phyloP scores from a whole-genome alignment of 768 basidiomycete genomes.

The Kwoniella heveanensis region DNA sequence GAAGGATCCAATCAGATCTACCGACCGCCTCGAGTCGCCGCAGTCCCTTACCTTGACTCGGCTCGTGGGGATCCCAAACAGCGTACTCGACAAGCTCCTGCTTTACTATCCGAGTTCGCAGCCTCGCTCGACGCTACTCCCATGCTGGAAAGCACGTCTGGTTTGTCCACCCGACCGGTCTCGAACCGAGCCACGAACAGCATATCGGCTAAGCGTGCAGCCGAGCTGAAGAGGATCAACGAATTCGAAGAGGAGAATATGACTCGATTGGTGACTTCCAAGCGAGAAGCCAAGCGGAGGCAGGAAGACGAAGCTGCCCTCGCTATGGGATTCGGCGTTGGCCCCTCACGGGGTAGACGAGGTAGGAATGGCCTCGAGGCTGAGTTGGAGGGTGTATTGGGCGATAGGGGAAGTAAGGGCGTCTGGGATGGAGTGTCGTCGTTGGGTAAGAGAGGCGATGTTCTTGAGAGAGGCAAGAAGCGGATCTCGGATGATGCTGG shows the following conservation, averaged over 20 bases:
- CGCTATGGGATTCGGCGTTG: constrained; percentile 68
- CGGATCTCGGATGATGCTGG: constrained; percentile 10
- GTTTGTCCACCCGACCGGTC: constrained; percentile 54
- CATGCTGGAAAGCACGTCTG: constrained; percentile 55
- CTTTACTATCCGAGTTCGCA: constrained; percentile 54
- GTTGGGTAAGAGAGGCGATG: constrained; percentile 31
- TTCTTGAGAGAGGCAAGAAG: constrained; percentile 30
- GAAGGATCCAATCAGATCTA: constrained; percentile 47
- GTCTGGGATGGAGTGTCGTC: constrained; percentile 52
- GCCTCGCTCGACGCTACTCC: constrained; percentile 52
- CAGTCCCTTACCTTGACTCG: constrained; percentile 77
- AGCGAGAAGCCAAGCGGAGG: constrained; percentile 75
- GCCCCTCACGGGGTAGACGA: constrained; percentile 38
- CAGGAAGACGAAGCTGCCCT: constrained; percentile 80
- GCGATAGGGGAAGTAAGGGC: constrained; percentile 48
- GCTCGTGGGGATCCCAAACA: constrained; percentile 45
- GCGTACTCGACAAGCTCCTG: constrained; percentile 60
- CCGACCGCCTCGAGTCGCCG: constrained; percentile 79
- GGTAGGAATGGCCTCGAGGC: constrained; percentile 55
- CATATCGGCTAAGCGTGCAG: constrained; percentile 69
- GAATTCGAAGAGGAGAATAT: constrained; percentile 96
- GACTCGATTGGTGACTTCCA: constrained; percentile 84
- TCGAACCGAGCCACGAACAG: constrained; percentile 45
- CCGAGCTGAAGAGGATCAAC: constrained; percentile 74
- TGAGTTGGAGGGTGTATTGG: constrained; percentile 55